These are phyloP conservation scores for Backusella tuberculispora DNA, from an alignment of 192 early-diverging fungal genomes.

Conservation along the genomic window DNA sequence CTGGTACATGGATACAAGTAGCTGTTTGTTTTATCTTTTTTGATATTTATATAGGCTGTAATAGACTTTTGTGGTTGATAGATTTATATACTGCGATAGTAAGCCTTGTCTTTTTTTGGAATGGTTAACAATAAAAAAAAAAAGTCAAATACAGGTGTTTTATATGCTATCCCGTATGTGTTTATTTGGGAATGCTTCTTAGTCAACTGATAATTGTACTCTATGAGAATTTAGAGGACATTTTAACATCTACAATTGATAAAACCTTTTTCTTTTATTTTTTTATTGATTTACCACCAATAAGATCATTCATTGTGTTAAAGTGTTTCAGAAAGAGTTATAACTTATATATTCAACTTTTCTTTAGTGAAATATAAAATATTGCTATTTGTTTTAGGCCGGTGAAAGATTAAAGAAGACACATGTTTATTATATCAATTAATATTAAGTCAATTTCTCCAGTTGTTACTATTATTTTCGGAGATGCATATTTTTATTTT, in stretches of 20 bases:
- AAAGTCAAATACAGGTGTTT: not conserved
- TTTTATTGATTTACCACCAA: not conserved
- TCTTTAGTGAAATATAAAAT: constrained; percentile 9
- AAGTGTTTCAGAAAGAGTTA: not conserved
- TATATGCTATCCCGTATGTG: not conserved
- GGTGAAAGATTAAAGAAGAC: not conserved
- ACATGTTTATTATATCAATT: constrained; percentile 14
- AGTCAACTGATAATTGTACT: not conserved
- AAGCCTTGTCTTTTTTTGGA: not conserved
- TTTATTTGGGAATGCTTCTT: not conserved
- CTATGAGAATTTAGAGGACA: not conserved
- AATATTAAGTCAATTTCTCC: constrained; percentile 5
- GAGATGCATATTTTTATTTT: constrained; percentile 8
- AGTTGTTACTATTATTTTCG: constrained; percentile 7
- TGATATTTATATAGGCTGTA: not conserved
- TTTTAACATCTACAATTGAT: not conserved
- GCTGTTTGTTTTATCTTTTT: not conserved
- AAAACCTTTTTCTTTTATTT: not conserved
- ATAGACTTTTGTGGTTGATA: constrained; percentile 1
- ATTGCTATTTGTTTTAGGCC: constrained; percentile 4
- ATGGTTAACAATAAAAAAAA: not conserved
- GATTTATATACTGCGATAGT: not conserved
- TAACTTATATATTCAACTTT: not conserved
- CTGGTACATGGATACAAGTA: constrained; percentile 11
- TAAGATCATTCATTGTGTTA: not conserved